These are phyloP conservation scores for Lobosporangium transversale DNA, from an alignment of 192 early-diverging fungal genomes.

Conservation along the genomic window DNA sequence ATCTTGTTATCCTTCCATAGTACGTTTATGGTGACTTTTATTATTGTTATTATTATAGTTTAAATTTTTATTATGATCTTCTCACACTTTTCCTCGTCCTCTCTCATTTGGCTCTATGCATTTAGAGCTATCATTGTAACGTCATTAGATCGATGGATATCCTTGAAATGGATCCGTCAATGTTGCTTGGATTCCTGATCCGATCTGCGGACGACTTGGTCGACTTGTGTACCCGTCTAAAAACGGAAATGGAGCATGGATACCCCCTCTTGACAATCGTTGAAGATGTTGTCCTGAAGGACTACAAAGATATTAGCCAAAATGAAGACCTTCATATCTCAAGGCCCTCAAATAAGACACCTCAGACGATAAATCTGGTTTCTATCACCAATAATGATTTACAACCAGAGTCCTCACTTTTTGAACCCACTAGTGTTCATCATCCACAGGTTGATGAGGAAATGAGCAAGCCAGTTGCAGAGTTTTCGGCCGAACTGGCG, in stretches of 20 bases:
- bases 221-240: conserved; percentile 27
- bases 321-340: neutral
- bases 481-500: no score
- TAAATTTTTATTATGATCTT: no score
- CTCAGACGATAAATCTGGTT: no score
- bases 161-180: conserved; percentile 53
- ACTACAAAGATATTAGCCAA: neutral
- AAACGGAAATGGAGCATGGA: conserved; percentile 26
- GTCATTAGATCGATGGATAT: conserved; percentile 53
- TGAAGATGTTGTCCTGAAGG: neutral
- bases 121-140: conserved; percentile 54
- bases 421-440: neutral
- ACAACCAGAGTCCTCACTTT: neutral
- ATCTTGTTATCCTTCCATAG: conserved; percentile 25
- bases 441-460: no score
- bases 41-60: no score
- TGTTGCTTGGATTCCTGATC: conserved; percentile 57
- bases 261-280: conserved; percentile 25
- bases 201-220: conserved; percentile 33
- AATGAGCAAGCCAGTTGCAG: no score
- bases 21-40: no score
- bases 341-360: no score
- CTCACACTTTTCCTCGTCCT: no score
- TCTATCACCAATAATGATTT: no score
- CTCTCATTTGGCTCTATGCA: neutral